phyloP scores from a whole-genome alignment of 441 rosid species.

The Adansonia madagascariensis region DNA sequence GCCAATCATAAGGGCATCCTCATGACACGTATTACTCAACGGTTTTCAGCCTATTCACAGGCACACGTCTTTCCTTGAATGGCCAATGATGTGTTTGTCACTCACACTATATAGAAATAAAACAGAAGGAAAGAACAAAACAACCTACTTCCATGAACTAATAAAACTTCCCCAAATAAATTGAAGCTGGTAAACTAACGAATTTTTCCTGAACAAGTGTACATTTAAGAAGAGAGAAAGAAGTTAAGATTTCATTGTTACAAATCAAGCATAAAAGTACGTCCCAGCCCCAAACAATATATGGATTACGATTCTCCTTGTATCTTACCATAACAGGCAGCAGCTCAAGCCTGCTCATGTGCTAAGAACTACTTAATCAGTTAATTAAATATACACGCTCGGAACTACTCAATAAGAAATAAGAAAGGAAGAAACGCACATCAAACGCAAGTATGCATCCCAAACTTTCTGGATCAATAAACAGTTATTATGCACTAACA shows the following conservation, averaged over 20 bases:
- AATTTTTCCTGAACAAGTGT: neutral
- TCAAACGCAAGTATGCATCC: conserved; percentile 10
- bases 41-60: neutral
- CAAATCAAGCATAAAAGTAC: neutral
- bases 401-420: neutral
- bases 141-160: neutral
- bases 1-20: neutral
- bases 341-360: neutral
- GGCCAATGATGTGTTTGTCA: neutral
- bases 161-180: neutral
- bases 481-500: neutral
- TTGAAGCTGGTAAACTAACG: neutral
- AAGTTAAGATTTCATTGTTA: neutral
- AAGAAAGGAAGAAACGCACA: neutral
- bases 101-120: neutral
- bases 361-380: neutral
- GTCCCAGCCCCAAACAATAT: neutral
- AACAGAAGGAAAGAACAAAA: neutral
- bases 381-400: neutral
- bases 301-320: neutral
- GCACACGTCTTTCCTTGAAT: neutral
- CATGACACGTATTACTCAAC: neutral
- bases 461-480: neutral
- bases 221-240: neutral
- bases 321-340: neutral